Evolutionary conservation across 768 basidiomycete genomes (phyloP), one percentile per base, ranked within the genome.

Genomic region (Rhodotorula babjevae): DNA sequence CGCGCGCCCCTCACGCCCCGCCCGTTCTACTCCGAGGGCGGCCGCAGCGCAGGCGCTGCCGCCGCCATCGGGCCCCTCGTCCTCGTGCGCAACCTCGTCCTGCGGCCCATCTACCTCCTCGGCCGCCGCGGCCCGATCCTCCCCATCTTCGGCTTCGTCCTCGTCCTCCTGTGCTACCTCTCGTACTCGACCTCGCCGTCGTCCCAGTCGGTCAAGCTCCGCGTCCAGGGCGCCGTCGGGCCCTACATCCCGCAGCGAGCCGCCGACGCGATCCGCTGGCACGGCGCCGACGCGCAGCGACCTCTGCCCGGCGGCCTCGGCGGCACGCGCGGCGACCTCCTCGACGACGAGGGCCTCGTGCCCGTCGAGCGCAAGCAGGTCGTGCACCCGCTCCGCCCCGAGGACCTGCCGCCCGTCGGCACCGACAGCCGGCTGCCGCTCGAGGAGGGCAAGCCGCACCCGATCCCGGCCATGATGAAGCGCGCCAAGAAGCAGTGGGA

Each of bases 401-500:
- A 63, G 21, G 67, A 63, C 44, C 68, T 73, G 23, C 72, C 74
- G 16, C 49, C 67, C 40, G 49, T 65, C n/a, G 31, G 75, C 9
- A 31, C 49, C 44, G 77, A 78, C 42, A 65, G 70, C 21, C 56
- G 78, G 44, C 52, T 77, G 36, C n/a, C 64, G n/a, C 53, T 79
- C 31, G 61, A 69, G 50, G 73, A 75, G 64, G 78, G 78, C 27
- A 69, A 76, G 56, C 60, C 57, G 63, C 83, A 82, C 75, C 82
- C 82, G 9, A 80, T 83, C 47, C 81, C 80, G 4, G 73, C 77
- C 12, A 73, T 83, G 11, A 71, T 82, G 36, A 64, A 68, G 42
- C 70, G 78, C 44, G 82, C 81, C 1, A 81, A 81, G 73, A 74
- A 78, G 57, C 67, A 79, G 67, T 83, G 82, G 80, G 78, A 79